A percentile compares a stretch with the other conserved stretches of the same genome.
Conservation (phyloP, 495 filamentous ascomycete species). For the Platismatia glauca region DNA sequence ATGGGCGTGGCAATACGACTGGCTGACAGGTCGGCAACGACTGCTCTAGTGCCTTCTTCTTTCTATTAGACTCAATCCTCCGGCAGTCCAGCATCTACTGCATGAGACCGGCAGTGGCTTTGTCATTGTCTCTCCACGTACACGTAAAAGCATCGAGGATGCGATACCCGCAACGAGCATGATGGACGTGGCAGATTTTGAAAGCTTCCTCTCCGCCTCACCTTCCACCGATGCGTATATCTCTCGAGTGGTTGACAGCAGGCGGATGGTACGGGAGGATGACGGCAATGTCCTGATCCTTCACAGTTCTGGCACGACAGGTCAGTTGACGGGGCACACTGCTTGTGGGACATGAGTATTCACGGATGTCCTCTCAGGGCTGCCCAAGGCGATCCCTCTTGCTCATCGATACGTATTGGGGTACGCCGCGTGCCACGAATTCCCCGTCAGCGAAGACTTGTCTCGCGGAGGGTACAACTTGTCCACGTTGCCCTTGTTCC, state of each 20-base stretch:
- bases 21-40: background rate
- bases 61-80: slow-evolving; percentile 19
- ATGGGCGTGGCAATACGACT: too few relatives aligned
- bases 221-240: background rate
- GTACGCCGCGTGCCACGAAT: slow-evolving; percentile 31
- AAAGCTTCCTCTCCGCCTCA: background rate
- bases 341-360: background rate
- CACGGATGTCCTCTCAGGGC: background rate
- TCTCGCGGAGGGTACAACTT: slow-evolving; percentile 28
- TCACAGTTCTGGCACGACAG: slow-evolving; percentile 42
- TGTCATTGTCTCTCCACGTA: background rate
- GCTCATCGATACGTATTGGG: slow-evolving; percentile 37
- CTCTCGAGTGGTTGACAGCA: background rate
- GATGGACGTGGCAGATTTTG: background rate
- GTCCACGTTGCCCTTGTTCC: slow-evolving; percentile 38
- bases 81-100: slow-evolving; percentile 1
- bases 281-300: slow-evolving; percentile 31
- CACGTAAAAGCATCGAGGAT: background rate
- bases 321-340: slow-evolving; percentile 5
- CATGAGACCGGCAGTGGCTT: background rate
- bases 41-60: slow-evolving; percentile 13
- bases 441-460: slow-evolving; percentile 22
- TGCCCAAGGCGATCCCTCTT: slow-evolving; percentile 28
- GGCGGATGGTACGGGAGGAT: background rate
- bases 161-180: background rate